Percentiles rank a stretch among this genome's conserved stretches.
Evolutionary conservation across 768 basidiomycete species (phyloP).

Genomic region (Tylopilus intermedius): DNA sequence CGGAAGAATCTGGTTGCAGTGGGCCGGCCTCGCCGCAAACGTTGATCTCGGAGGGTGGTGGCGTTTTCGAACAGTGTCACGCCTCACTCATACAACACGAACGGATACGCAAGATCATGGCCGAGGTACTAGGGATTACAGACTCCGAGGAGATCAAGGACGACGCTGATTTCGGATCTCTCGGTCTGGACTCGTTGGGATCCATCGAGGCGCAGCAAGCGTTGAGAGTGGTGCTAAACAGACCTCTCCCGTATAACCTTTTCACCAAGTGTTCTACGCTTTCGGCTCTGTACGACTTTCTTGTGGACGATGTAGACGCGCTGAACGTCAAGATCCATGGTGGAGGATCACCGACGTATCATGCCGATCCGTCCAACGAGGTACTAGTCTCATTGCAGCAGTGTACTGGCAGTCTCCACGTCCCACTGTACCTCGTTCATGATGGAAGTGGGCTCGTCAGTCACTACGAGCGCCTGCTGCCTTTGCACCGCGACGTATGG

Average conservation of each 20-base stretch:
- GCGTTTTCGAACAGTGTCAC: neutral
- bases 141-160: slow-evolving; percentile 37
- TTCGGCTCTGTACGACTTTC: slow-evolving; percentile 12
- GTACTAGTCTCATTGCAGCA: slow-evolving; percentile 37
- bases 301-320: slow-evolving; percentile 1
- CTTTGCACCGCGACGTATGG: slow-evolving; percentile 53
- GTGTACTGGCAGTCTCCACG: slow-evolving; percentile 10
- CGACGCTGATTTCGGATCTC: slow-evolving; percentile 40
- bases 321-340: neutral
- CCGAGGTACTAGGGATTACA: slow-evolving; percentile 38
- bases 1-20: slow-evolving; percentile 12
- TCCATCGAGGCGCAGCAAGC: slow-evolving; percentile 57
- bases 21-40: slow-evolving; percentile 36
- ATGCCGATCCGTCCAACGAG: slow-evolving; percentile 22
- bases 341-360: neutral
- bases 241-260: slow-evolving; percentile 42
- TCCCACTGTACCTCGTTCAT: slow-evolving; percentile 62
- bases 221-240: slow-evolving; percentile 37
- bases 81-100: neutral
- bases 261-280: slow-evolving; percentile 40
- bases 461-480: slow-evolving; percentile 44
- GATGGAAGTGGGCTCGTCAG: slow-evolving; percentile 64
- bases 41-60: slow-evolving; percentile 32
- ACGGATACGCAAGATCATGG: slow-evolving; percentile 38
- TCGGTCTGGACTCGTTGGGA: slow-evolving; percentile 63